These are phyloP conservation scores for Colletotrichum spinosum DNA, from an alignment of 2,329 filamentous ascomycete genomes.

Conservation along the genomic window DNA sequence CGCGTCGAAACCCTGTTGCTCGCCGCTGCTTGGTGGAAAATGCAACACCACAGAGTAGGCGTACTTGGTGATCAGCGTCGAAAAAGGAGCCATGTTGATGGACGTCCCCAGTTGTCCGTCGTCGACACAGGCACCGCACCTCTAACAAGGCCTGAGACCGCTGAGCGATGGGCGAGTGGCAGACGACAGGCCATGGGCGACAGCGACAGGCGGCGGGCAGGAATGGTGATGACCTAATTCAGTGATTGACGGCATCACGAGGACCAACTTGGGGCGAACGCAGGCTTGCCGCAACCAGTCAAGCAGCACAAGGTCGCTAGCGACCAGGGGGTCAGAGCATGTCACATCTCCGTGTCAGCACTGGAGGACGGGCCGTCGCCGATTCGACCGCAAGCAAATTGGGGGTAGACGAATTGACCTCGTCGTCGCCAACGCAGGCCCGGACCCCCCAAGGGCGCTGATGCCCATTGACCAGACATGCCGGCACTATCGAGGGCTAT, in stretches of 20 bases:
- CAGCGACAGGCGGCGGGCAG: conserved; percentile 21
- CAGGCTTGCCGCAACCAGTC: conserved; percentile 34
- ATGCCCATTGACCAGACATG: conserved; percentile 20
- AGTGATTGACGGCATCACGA: conserved; percentile 44
- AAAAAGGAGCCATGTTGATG: conserved; percentile 3
- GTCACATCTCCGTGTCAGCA: conserved; percentile 40
- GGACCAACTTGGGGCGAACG: conserved; percentile 40
- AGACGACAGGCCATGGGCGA: conserved; percentile 9
- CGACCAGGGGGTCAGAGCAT: conserved; percentile 33
- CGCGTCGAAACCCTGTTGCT: conserved; percentile 9
- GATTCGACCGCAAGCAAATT: conserved; percentile 36
- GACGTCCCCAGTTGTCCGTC: background rate
- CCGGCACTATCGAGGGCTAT: conserved; percentile 34
- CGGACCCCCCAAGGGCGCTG: conserved; percentile 17
- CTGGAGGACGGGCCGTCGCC: conserved; percentile 35
- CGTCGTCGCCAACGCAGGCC: conserved; percentile 29
- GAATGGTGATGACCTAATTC: conserved; percentile 20
- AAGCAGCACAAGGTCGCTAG: conserved; percentile 27
- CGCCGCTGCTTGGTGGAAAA: conserved; percentile 16
- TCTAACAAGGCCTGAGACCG: background rate
- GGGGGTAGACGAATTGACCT: conserved; percentile 32
- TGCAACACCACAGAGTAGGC: background rate
- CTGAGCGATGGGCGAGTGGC: conserved; percentile 2
- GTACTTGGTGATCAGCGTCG: conserved; percentile 19
- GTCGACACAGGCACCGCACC: background rate